phyloP scores from a whole-genome alignment of 129 eudicot genomes.

The Saussurea involucrata region DNA sequence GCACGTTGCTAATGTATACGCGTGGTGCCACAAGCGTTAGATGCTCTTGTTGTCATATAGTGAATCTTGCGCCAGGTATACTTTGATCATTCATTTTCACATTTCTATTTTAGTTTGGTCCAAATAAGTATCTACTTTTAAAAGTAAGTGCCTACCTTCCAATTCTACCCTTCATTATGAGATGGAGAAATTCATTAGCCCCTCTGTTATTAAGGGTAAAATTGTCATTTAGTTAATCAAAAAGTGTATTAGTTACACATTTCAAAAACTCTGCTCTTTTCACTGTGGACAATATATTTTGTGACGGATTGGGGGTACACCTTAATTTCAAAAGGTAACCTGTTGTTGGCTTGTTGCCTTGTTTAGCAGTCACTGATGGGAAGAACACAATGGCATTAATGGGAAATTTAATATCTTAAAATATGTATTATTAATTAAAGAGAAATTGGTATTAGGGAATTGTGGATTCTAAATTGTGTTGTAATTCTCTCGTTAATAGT shows the following conservation, averaged over 20 bases:
- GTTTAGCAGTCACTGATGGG: neutral
- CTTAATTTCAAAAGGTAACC: neutral
- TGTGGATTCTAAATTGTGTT: constrained; percentile 10
- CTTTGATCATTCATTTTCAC: neutral
- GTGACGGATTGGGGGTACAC: neutral
- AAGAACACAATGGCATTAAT: neutral
- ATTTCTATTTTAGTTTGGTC: neutral
- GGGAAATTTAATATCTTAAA: neutral
- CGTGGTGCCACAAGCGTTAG: constrained; percentile 88
- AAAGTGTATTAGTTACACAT: neutral
- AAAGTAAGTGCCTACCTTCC: neutral
- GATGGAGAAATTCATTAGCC: neutral
- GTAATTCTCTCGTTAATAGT: constrained; percentile 22
- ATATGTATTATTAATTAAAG: neutral
- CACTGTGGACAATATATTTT: neutral
- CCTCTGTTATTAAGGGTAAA: neutral
- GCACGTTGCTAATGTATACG: constrained; percentile 72
- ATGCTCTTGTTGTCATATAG: constrained; percentile 78
- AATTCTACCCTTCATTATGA: neutral
- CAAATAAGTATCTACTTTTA: neutral
- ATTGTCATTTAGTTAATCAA: neutral
- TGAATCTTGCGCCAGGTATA: constrained; percentile 79
- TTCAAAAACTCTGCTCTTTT: neutral
- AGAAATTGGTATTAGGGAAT: neutral
- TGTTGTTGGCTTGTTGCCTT: neutral